phyloP scores from a whole-genome alignment of 768 basidiomycete genomes.

The Coprinopsis strossmayeri region DNA sequence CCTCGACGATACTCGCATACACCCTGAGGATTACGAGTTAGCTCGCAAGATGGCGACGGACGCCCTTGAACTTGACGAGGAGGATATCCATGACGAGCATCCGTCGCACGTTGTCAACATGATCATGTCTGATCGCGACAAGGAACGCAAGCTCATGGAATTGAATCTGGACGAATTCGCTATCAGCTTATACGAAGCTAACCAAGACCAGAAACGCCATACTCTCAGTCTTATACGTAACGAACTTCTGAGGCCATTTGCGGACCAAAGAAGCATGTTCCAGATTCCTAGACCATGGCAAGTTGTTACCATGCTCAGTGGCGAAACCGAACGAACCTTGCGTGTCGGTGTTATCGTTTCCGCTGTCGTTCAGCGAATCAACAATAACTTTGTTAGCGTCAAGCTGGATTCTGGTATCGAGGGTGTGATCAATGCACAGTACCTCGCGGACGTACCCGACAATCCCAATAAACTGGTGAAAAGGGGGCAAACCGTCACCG shows the following conservation, averaged over 20 bases:
- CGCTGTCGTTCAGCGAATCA: slow-evolving; percentile 56
- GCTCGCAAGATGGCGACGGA: slow-evolving; percentile 98
- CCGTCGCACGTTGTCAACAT: slow-evolving; percentile 83
- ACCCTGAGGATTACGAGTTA: slow-evolving; percentile 95
- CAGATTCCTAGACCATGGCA: slow-evolving; percentile 64
- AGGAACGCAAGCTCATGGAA: slow-evolving; percentile 76
- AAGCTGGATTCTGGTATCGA: slow-evolving; percentile 94
- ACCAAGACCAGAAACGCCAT: slow-evolving; percentile 81
- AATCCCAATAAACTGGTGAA: slow-evolving; percentile 46
- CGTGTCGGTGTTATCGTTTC: slow-evolving; percentile 77
- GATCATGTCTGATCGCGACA: slow-evolving; percentile 80
- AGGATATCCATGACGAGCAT: slow-evolving; percentile 89
- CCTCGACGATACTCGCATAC: slow-evolving; percentile 91
- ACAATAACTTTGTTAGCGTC: slow-evolving; percentile 46
- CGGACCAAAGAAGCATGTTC: slow-evolving; percentile 68
- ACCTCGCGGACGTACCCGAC: slow-evolving; percentile 45
- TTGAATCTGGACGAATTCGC: slow-evolving; percentile 97
- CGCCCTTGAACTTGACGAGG: slow-evolving; percentile 94
- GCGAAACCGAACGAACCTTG: slow-evolving; percentile 79
- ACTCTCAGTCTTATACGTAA: slow-evolving; percentile 84
- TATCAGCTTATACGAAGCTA: slow-evolving; percentile 79
- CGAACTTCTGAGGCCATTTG: slow-evolving; percentile 77
- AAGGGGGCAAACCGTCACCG: slow-evolving; percentile 77
- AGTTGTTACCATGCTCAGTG: slow-evolving; percentile 90
- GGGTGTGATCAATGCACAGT: slow-evolving; percentile 60